Evolutionary conservation across 2,329 filamentous ascomycete species (phyloP), one percentile per base, ranked within the genome.

Genomic region (Hymenoscyphus linearis): DNA sequence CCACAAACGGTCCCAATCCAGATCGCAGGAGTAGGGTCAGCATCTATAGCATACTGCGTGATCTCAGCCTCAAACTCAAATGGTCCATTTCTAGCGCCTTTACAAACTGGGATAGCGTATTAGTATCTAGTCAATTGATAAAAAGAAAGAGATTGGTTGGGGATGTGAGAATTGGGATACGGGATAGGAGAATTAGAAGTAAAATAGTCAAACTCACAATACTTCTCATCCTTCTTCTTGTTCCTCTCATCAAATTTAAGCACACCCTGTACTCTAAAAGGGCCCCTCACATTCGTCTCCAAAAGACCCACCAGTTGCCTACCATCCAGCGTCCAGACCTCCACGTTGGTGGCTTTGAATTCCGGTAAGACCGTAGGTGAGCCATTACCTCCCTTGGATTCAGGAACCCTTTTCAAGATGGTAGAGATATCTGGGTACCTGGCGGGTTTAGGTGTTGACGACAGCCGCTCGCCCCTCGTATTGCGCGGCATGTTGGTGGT

Each of bases 21-120:
- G 25, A 58, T 50, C 40, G 52, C 16, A 12, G 56, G 27, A 2
- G 52, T n/a, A 16, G 56, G 56, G 16, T 27, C 25, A 18, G 35
- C 35, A 36, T 40, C 50, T 26, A 59, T 59, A 10, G 57, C 50
- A 22, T 59, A 59, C n/a, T 25, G 31, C 6, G 13, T 27, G n/a
- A 54, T 59, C n/a, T 37, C 50, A 31, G 57, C 22, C 50, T 59
- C 57, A 31, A 59, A 59, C 6, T 59, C 57, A 7, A 35, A 34
- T 1, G 57, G 57, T 22, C 52, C 52, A 53, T 55, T 59, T 31
- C 25, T 37, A 10, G 57, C 47, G 3, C 57, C 57, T 31, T 40
- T 59, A 18, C 31, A 54, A 31, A 34, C 57, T 59, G 34, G 9
- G 9, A 10, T 31, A 52, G 12, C 6, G 9, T 22, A 47, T 47